Base-by-base conservation (phyloP, 2,329 filamentous ascomycete genomes). In the Epichloe uncinata region DNA sequence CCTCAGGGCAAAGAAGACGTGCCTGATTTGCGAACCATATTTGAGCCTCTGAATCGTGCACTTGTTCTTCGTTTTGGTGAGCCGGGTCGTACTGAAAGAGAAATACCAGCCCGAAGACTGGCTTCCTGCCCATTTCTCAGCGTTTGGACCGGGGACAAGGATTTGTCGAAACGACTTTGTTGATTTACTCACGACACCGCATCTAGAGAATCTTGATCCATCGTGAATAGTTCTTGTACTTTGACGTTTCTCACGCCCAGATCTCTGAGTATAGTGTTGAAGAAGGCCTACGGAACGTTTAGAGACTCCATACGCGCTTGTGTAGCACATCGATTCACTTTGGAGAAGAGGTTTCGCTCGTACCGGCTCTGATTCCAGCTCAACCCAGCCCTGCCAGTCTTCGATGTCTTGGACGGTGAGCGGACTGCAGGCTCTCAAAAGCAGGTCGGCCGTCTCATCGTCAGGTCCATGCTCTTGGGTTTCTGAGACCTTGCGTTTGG, bases 11-110 rank as follows among this genome's bases (percentile, higher is more conserved):
- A 11, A 22, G 43, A 38, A 34, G 36, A 30, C 69, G 18, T 62
- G 87, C 84, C 69, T 95, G 91, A 60, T 96, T 96, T 30, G 90
- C 89, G 64, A 96, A 97, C 91, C 93, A 98, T 16, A 97, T 70
- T 3, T 49, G 46, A n/a, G 48, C 53, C 3, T 54, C 49, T 3
- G 78, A 69, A 42, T 69, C 71, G 53, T 76, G 71, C 50, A 73
- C 59, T 70, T 78, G 59, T 69, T 77, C 56, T 64, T 79, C 73
- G n/a, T 75, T 72, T 34, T 78, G 66, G 12, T 53, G 36, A 47
- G 72, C 76, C 33, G 77, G 74, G 57, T 80, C 60, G 55, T 77
- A 95, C 52, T 84, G 79, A 59, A 88, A 95, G 1, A 95, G 76
- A 55, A 97, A 93, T 46, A 98, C 85, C n/a, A 97, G 69, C 3